Conservation (phyloP, 2,329 filamentous ascomycete species). For the Hypoxylon sp. region DNA sequence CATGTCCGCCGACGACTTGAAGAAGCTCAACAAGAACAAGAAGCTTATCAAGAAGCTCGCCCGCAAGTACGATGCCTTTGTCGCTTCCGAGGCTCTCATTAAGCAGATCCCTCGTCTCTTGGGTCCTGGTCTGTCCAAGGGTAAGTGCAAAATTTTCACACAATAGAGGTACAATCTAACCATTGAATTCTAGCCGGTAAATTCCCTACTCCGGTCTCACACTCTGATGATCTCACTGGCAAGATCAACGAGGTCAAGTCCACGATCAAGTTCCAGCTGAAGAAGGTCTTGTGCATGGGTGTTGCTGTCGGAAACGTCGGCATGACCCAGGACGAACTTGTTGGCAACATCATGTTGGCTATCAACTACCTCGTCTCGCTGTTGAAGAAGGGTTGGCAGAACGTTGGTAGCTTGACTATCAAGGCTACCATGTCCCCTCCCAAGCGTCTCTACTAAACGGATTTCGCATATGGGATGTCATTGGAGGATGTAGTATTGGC, state of each 20-base stretch:
- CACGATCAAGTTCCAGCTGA: slow-evolving; percentile 99
- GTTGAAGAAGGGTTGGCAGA: slow-evolving; percentile 99
- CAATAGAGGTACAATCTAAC: slow-evolving; percentile 10
- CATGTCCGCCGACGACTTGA: slow-evolving; percentile 98
- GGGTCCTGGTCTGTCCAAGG: slow-evolving; percentile 98
- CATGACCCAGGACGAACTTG: slow-evolving; percentile 95
- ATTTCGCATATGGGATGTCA: slow-evolving; percentile 12
- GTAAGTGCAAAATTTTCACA: slow-evolving; percentile 63
- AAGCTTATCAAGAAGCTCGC: slow-evolving; percentile 99
- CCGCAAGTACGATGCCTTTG: slow-evolving; percentile 99
- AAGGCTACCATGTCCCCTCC: slow-evolving; percentile 99
- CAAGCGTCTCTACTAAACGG: slow-evolving; percentile 91
- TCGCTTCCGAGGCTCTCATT: slow-evolving; percentile 97
- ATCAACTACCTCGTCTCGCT: slow-evolving; percentile 99
- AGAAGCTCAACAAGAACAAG: slow-evolving; percentile 99
- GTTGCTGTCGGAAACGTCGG: slow-evolving; percentile 98
- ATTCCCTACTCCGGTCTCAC: slow-evolving; percentile 98
- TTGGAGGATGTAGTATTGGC: slow-evolving; percentile 52
- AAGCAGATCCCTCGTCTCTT: slow-evolving; percentile 99
- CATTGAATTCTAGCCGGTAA: slow-evolving; percentile 81
- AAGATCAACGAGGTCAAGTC: slow-evolving; percentile 99
- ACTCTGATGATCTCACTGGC: slow-evolving; percentile 91
- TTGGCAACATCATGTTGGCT: slow-evolving; percentile 99
- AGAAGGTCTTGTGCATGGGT: slow-evolving; percentile 99
- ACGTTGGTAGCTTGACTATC: slow-evolving; percentile 99